phyloP scores from a whole-genome alignment of 2,329 filamentous ascomycete species.

The Teratosphaeria destructans region DNA sequence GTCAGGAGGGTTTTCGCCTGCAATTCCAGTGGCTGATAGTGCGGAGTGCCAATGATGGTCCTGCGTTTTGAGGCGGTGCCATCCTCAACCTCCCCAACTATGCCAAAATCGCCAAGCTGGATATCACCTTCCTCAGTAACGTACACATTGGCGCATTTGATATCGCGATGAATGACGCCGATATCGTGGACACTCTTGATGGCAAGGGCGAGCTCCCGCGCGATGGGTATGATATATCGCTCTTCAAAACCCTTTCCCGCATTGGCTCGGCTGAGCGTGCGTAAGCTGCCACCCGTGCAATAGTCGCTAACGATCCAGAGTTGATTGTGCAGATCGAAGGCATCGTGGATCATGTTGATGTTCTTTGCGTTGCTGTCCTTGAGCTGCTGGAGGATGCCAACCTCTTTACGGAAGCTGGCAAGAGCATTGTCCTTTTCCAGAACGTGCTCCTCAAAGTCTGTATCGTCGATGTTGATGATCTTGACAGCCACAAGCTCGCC shows the following conservation, averaged over 20 bases:
- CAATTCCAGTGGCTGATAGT: conserved; percentile 81
- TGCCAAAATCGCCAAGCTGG: conserved; percentile 77
- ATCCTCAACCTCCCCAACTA: conserved; percentile 67
- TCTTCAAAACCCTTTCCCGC: conserved; percentile 40
- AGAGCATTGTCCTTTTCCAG: conserved; percentile 55
- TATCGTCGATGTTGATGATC: conserved; percentile 74
- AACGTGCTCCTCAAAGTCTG: conserved; percentile 45
- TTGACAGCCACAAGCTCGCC: conserved; percentile 60
- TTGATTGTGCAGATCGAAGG: conserved; percentile 63
- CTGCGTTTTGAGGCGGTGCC: conserved; percentile 56
- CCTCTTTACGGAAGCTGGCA: conserved; percentile 49
- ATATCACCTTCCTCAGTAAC: conserved; percentile 67
- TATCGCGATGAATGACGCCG: conserved; percentile 56
- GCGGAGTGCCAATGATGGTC: conserved; percentile 71
- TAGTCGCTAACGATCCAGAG: conserved; percentile 88
- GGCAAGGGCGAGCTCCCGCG: conserved; percentile 51
- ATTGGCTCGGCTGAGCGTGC: conserved; percentile 47
- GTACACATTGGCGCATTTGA: conserved; percentile 66
- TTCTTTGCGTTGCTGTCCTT: conserved; percentile 66
- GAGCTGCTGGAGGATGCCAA: conserved; percentile 58
- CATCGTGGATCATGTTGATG: conserved; percentile 72
- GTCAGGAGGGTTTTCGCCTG: conserved; percentile 2
- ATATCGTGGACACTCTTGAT: conserved; percentile 53
- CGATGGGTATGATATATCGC: conserved; percentile 53
- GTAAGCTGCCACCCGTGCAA: conserved; percentile 72